Evolutionary conservation across 1,284 basidiomycete genomes (phyloP), one percentile per base, ranked within the genome.

Genomic region (Thecaphora frezii): DNA sequence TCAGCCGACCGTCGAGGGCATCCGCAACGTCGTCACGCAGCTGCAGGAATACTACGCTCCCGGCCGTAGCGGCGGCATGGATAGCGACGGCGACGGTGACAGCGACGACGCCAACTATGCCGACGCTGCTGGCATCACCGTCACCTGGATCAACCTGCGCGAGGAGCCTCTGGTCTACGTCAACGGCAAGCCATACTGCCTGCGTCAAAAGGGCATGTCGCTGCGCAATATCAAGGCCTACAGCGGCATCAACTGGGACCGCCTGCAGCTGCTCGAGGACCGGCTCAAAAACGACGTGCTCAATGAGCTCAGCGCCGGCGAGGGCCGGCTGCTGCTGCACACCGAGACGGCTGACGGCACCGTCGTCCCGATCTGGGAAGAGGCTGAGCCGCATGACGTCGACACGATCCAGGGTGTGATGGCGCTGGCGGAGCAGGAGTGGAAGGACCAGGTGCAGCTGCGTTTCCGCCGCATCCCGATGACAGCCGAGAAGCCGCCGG

Each of bases 281-380:
- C 85, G 96, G 16, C 84, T 99, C 7, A 88, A 88, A 75, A 88
- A 88, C 57, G 96, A 99, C 79, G 90, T 98, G 9, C 81, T 93
- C 14, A 81, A 87, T 7, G 94, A 98, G 78, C 81, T 97, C 16
- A 82, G 85, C 40, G 82, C 86, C 12, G 94, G 96, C 69, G 91
- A 90, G 36, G 91, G 92, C 54, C 85, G 88, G 83, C 81, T 97
- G 0, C 82, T 99, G 4, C 83, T 99, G 24, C 96, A 98, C 73
- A 89, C 90, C 1, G 96, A 99, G 81, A 88, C 88, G 0, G 79
- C 86, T 0, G 90, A 93, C 68, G 93, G 96, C 2, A 85, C 89
- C 3, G 89, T 99, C 13, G 86, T 94, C 9, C 94, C 96, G 0
- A 83, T 97, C 1, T 99, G 96, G 96, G 94, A 97, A 80, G 90